These are phyloP conservation scores for Wickerhamomyces chaumierensis DNA, from an alignment of 805 yeast genomes.

Conservation along the genomic window DNA sequence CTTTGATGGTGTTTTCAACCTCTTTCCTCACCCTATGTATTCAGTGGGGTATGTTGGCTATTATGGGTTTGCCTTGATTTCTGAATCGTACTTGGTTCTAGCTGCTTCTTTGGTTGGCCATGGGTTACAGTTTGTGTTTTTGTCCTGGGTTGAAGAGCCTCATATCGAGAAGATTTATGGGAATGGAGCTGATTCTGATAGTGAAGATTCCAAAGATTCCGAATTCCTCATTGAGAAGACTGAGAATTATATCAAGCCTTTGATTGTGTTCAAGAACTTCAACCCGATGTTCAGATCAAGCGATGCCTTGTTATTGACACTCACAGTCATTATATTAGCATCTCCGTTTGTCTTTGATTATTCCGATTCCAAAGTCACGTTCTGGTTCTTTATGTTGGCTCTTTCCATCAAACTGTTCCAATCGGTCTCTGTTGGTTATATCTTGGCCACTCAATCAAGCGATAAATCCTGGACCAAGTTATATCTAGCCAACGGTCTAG, in stretches of 20 bases:
- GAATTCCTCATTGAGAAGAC: conserved; percentile 15
- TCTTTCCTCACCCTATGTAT: conserved; percentile 91
- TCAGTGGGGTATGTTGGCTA: conserved; percentile 83
- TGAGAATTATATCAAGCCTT: conserved; percentile 38
- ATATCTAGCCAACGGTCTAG: conserved; percentile 52
- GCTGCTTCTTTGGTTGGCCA: conserved; percentile 67
- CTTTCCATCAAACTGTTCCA: conserved; percentile 39
- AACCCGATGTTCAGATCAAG: conserved; percentile 44
- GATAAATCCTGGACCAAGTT: conserved; percentile 53
- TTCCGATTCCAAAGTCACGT: conserved; percentile 18
- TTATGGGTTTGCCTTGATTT: conserved; percentile 71
- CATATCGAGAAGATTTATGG: conserved; percentile 77
- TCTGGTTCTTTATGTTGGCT: conserved; percentile 18
- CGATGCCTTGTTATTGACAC: conserved; percentile 40
- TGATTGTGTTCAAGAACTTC: conserved; percentile 47
- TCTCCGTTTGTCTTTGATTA: conserved; percentile 28
- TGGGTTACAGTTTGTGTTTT: conserved; percentile 61
- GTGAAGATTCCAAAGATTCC: conserved; percentile 9
- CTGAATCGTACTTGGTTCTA: conserved; percentile 63
- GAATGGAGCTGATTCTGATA: conserved; percentile 23
- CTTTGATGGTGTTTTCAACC: conserved; percentile 81
- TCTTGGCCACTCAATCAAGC: conserved; percentile 49
- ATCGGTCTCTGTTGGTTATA: conserved; percentile 35
- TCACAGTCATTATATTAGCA: conserved; percentile 29
- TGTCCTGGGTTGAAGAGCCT: conserved; percentile 71